Conservation (phyloP, 1,284 basidiomycete species). For the Cutaneotrichosporon curvatum region DNA sequence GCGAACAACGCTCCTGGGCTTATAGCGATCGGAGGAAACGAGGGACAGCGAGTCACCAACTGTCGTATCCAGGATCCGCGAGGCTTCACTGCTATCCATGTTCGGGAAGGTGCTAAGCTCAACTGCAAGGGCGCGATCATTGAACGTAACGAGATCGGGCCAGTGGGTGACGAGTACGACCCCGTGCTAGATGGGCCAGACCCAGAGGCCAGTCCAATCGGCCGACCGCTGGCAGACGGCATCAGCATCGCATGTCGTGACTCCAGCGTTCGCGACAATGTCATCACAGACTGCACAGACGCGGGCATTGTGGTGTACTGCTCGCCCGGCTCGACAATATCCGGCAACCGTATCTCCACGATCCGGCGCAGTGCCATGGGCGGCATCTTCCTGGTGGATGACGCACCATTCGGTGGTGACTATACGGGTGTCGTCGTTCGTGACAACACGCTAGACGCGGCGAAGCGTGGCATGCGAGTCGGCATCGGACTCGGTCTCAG, state of each 20-base stretch:
- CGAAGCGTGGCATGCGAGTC: slow-evolving; percentile 43
- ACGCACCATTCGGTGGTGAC: slow-evolving; percentile 45
- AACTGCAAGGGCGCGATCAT: slow-evolving; percentile 40
- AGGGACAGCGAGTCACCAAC: slow-evolving; percentile 38
- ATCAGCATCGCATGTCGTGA: slow-evolving; percentile 44
- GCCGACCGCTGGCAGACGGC: slow-evolving; percentile 45
- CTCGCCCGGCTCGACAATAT: slow-evolving; percentile 45
- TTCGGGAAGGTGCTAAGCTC: slow-evolving; percentile 45
- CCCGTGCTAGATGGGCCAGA: slow-evolving; percentile 42
- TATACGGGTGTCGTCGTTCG: slow-evolving; percentile 43
- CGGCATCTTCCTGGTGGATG: slow-evolving; percentile 49
- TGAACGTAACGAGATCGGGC: slow-evolving; percentile 44
- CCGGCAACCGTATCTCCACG: slow-evolving; percentile 43
- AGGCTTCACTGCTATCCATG: slow-evolving; percentile 45
- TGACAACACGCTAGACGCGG: slow-evolving; percentile 45
- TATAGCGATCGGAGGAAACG: slow-evolving; percentile 45
- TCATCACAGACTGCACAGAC: slow-evolving; percentile 44
- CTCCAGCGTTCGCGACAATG: slow-evolving; percentile 39
- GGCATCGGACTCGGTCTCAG: slow-evolving; percentile 48
- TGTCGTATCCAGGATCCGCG: slow-evolving; percentile 39
- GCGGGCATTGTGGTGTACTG: slow-evolving; percentile 48
- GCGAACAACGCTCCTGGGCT: slow-evolving; percentile 29
- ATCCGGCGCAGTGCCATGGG: slow-evolving; percentile 40
- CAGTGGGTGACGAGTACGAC: slow-evolving; percentile 46
- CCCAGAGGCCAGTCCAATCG: slow-evolving; percentile 42